phyloP scores from a whole-genome alignment of 352 stramenopile species.

The Pythium dissotocum region DNA sequence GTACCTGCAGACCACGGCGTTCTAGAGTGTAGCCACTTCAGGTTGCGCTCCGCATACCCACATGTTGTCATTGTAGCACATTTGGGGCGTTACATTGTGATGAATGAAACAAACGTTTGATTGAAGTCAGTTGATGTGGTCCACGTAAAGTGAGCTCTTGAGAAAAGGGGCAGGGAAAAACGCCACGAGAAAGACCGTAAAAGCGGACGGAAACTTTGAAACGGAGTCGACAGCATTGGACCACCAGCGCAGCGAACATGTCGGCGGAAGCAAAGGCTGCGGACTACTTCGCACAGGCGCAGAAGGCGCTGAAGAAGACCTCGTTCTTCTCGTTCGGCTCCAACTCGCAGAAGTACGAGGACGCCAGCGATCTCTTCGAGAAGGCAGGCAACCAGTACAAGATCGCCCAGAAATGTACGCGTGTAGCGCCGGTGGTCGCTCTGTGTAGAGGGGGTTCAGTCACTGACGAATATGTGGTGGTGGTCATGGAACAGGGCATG shows the following conservation, averaged over 20 bases:
- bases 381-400: constrained; percentile 97
- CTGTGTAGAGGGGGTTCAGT: not conserved
- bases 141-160: not conserved
- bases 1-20: constrained; percentile 30
- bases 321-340: constrained; percentile 96
- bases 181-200: not conserved
- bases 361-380: constrained; percentile 94
- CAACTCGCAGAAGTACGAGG: constrained; percentile 93
- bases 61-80: constrained; percentile 15
- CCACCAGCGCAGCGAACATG: constrained; percentile 32
- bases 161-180: constrained; percentile 2
- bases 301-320: constrained; percentile 93
- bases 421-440: not conserved
- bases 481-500: constrained; percentile 53
- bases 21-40: constrained; percentile 14
- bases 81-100: constrained; percentile 1
- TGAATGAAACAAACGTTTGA: constrained; percentile 9
- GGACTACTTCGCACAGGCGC: constrained; percentile 80
- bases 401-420: constrained; percentile 91
- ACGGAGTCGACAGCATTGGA: constrained; percentile 6
- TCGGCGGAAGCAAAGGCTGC: constrained; percentile 73
- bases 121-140: constrained; percentile 12
- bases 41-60: not conserved
- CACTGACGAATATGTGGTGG: not conserved
- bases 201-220: constrained; percentile 4